phyloP scores from a whole-genome alignment of 148 eudicot genomes.

The Amaranthus cruentus region DNA sequence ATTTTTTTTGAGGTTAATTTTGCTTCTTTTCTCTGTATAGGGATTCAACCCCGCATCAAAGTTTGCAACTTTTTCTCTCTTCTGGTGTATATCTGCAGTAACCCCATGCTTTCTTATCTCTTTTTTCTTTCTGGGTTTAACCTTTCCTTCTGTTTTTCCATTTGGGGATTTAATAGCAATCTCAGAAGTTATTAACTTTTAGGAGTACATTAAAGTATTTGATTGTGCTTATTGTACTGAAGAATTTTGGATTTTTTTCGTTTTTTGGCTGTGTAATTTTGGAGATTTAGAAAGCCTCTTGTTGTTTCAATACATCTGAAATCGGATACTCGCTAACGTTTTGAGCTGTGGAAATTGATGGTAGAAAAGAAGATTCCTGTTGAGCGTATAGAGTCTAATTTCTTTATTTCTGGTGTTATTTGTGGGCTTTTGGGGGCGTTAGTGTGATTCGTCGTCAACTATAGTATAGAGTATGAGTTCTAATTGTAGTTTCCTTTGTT shows the following conservation, averaged over 20 bases:
- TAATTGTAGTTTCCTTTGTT: conserved; percentile 3
- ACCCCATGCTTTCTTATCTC: conserved; percentile 24
- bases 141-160: conserved; percentile 11
- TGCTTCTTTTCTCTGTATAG: conserved; percentile 4
- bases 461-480: not conserved
- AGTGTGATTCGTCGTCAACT: not conserved
- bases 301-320: conserved; percentile 11
- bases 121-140: conserved; percentile 1
- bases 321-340: not conserved
- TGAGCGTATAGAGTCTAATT: not conserved
- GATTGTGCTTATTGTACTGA: not conserved
- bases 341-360: not conserved
- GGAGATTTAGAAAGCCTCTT: not conserved
- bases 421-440: conserved; percentile 5
- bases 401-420: not conserved
- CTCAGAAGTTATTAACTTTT: not conserved
- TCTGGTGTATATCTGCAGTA: conserved; percentile 1
- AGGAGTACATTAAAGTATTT: not conserved
- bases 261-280: not conserved
- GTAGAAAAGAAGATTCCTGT: not conserved
- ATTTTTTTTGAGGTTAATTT: conserved; percentile 11
- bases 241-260: conserved; percentile 1
- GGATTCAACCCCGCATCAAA: conserved; percentile 9
- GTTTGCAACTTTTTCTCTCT: conserved; percentile 16
- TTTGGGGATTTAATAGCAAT: conserved; percentile 6